Percentiles rank a stretch among this genome's conserved stretches.
These are phyloP conservation scores for Naematelia encephala DNA, from an alignment of 768 basidiomycete species.

Conservation along the genomic window DNA sequence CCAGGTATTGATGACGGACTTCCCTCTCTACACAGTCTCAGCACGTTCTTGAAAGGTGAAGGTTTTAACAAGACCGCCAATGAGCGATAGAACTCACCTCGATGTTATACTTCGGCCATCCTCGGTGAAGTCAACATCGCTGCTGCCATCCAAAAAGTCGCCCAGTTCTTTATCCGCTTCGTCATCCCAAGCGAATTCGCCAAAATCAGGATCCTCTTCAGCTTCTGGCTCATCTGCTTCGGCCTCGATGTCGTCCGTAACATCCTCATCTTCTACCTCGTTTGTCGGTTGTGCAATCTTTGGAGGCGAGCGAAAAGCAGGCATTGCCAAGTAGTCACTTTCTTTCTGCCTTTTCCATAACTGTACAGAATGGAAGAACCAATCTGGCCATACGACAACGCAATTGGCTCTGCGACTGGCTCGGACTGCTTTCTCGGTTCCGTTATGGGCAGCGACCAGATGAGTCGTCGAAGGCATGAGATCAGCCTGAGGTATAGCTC, in stretches of 20 bases:
- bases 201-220: slow-evolving; percentile 24
- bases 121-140: slow-evolving; percentile 22
- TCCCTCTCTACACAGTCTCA: slow-evolving; percentile 1
- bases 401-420: slow-evolving; percentile 73
- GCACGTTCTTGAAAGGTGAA: no score
- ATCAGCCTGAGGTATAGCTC: slow-evolving; percentile 67
- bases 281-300: not conserved
- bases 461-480: slow-evolving; percentile 70
- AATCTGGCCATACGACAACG: slow-evolving; percentile 79
- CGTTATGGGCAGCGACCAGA: slow-evolving; percentile 83
- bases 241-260: slow-evolving; percentile 1
- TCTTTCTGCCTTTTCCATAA: slow-evolving; percentile 83
- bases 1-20: slow-evolving; percentile 19
- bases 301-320: not conserved
- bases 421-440: slow-evolving; percentile 81
- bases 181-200: slow-evolving; percentile 59
- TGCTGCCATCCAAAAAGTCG: slow-evolving; percentile 64
- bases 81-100: no score
- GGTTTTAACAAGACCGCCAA: no score
- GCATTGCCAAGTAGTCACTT: slow-evolving; percentile 60
- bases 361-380: slow-evolving; percentile 87
- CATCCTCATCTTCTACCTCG: slow-evolving; percentile 4
- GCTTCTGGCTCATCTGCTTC: slow-evolving; percentile 4
- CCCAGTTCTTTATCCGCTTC: slow-evolving; percentile 83
- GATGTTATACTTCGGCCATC: not conserved